These are phyloP conservation scores for Epichloe sp. DNA, from an alignment of 2,329 filamentous ascomycete species.

Conservation along the genomic window DNA sequence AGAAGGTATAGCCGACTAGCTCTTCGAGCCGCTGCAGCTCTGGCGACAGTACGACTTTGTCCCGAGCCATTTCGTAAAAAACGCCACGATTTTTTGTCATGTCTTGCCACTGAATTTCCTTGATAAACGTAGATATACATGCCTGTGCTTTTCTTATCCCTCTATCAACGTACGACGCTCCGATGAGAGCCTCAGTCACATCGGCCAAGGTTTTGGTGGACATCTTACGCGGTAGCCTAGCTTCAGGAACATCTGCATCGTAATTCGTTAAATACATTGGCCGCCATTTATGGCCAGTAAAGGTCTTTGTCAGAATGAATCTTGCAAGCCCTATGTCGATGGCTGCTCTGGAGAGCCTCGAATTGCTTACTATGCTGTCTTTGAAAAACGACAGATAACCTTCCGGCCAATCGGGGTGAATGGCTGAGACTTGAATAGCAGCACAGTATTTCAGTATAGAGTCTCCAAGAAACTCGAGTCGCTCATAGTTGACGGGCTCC, in stretches of 20 bases:
- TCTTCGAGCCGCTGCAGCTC: slow-evolving; percentile 41
- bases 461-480: slow-evolving; percentile 80
- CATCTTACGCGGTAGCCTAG: slow-evolving; percentile 23
- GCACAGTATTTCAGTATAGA: slow-evolving; percentile 65
- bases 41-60: slow-evolving; percentile 21
- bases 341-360: slow-evolving; percentile 53
- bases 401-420: slow-evolving; percentile 58
- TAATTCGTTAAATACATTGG: slow-evolving; percentile 41
- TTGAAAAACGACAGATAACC: slow-evolving; percentile 59
- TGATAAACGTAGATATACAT: slow-evolving; percentile 55
- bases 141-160: slow-evolving; percentile 48
- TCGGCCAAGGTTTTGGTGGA: slow-evolving; percentile 78
- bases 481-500: slow-evolving; percentile 59
- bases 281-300: slow-evolving; percentile 61
- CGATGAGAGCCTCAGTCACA: slow-evolving; percentile 74
- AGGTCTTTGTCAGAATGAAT: slow-evolving; percentile 57
- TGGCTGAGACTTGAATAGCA: slow-evolving; percentile 47
- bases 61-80: slow-evolving; percentile 30
- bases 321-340: slow-evolving; percentile 50
- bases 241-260: neutral
- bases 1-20: slow-evolving; percentile 61
- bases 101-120: slow-evolving; percentile 41
- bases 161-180: slow-evolving; percentile 57
- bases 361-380: slow-evolving; percentile 60
- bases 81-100: slow-evolving; percentile 25